These are phyloP conservation scores for Picea sitchensis DNA, from an alignment of 75 land plant genomes.

Conservation along the genomic window DNA sequence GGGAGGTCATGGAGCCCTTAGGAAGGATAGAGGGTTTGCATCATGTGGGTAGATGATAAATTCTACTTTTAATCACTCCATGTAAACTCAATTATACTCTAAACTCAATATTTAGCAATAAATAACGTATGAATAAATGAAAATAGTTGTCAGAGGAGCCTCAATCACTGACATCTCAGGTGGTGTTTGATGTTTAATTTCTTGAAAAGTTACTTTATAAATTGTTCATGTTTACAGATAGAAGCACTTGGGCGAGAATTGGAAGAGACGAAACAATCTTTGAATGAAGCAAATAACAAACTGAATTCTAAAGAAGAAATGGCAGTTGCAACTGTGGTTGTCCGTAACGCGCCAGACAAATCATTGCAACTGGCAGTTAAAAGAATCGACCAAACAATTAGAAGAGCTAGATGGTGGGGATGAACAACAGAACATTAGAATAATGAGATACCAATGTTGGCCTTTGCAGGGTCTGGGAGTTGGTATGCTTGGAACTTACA, in stretches of 20 bases:
- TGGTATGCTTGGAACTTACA: slow-evolving; percentile 26
- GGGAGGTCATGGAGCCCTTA: no score
- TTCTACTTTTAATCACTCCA: no score
- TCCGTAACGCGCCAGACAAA: slow-evolving; percentile 84
- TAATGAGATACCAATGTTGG: slow-evolving; percentile 52
- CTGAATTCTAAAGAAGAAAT: slow-evolving; percentile 91
- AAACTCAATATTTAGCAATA: no score
- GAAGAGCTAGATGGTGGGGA: slow-evolving; percentile 54
- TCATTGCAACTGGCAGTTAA: slow-evolving; percentile 73
- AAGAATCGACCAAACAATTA: slow-evolving; percentile 72
- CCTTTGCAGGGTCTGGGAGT: slow-evolving; percentile 68
- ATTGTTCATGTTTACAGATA: background rate
- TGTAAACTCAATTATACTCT: no score
- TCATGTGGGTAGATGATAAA: no score
- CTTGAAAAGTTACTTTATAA: no score
- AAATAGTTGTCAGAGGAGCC: no score
- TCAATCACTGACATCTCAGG: no score
- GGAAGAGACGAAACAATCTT: slow-evolving; percentile 46
- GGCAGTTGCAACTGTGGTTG: slow-evolving; percentile 81
- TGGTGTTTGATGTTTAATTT: no score
- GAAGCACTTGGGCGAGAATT: slow-evolving; percentile 50
- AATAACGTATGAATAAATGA: no score
- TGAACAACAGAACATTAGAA: slow-evolving; percentile 21
- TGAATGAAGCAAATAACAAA: slow-evolving; percentile 67
- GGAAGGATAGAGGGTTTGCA: no score